phyloP scores from a whole-genome alignment of 208 protist genomes.

The Porcisia hertigi region DNA sequence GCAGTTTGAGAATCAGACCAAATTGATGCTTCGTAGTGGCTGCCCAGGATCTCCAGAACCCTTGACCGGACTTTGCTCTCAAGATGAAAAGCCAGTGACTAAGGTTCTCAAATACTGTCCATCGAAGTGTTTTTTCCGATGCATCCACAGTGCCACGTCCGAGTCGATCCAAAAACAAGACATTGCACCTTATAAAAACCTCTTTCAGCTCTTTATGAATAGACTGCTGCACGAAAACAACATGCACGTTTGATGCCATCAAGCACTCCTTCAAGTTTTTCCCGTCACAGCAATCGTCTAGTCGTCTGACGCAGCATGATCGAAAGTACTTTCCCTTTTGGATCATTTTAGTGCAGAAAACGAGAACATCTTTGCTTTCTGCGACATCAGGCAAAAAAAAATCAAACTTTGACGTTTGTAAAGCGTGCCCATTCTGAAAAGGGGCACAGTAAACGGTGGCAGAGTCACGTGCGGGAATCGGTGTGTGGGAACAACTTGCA shows the following conservation, averaged over 20 bases:
- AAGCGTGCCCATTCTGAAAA: not conserved
- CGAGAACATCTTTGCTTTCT: constrained; percentile 6
- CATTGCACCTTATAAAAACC: not conserved
- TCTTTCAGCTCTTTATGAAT: not conserved
- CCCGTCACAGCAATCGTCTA: constrained; percentile 4
- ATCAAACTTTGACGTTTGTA: not conserved
- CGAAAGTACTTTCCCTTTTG: constrained; percentile 15
- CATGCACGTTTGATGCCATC: not conserved
- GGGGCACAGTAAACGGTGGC: not conserved
- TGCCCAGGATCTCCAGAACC: constrained; percentile 10
- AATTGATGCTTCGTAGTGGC: not conserved
- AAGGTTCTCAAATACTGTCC: constrained; percentile 15
- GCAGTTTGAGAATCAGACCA: constrained; percentile 8
- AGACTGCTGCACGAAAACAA: constrained; percentile 18
- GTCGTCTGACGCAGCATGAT: constrained; percentile 10
- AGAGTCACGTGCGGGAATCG: not conserved
- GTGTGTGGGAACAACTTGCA: not conserved
- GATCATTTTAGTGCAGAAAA: constrained; percentile 7
- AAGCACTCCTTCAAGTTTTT: not conserved
- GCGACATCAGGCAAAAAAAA: not conserved
- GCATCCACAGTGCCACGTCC: constrained; percentile 3
- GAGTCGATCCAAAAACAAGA: constrained; percentile 23
- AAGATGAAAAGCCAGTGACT: constrained; percentile 18
- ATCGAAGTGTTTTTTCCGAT: constrained; percentile 2
- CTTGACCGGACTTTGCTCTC: not conserved